Evolutionary conservation across 2,329 filamentous ascomycete species (phyloP), one percentile per base, ranked within the genome.

Genomic region (Paramyrothecium sp.): DNA sequence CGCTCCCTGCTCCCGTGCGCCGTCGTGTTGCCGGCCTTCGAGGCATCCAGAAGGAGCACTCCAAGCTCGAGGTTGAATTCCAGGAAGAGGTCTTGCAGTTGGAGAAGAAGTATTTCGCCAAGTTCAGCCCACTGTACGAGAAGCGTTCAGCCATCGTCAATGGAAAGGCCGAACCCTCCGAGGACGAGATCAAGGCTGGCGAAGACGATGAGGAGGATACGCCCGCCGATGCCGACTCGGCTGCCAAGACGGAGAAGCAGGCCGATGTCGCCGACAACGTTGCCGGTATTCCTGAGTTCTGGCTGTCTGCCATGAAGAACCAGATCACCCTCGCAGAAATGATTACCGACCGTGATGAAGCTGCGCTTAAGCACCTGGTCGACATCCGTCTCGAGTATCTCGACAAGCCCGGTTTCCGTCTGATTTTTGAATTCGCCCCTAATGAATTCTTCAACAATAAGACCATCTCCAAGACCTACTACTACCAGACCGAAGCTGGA

Each of bases 301-400:
- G 95, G 95, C 84, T 99, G 53, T 97, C 94, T 60, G 94, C 96
- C 67, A 98, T 99, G 94, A 99, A 99, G 86, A 99, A 99, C 83
- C 94, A 97, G 75, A 87, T 95, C 69, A 96, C 93, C 30, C 88
- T 99, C 56, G 92, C 94, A 56, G 96, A 99, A 79, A 97, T 97
- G 87, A 97, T 99, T 74, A 99, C 95, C 69, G 95, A 98, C 69
- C 90, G 92, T 64, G 95, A 99, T 73, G 95, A 99, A 85, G 88
- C 86, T 65, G 95, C 93, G 54, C 88, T 99, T 58, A 96, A 96
- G 80, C 84, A 89, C 71, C 83, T 99, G 57, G 89, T 85, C 65
- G 94, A 99, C 73, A 92, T 99, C 69, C 92, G 94, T 72, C 97
- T 99, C 94, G 94, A 99, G 80, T 99, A 99, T 75, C 90, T 98